Percentiles rank a stretch among this genome's conserved stretches.
Conservation (phyloP, 129 eudicot species). For the Pulicaria dysenterica region DNA sequence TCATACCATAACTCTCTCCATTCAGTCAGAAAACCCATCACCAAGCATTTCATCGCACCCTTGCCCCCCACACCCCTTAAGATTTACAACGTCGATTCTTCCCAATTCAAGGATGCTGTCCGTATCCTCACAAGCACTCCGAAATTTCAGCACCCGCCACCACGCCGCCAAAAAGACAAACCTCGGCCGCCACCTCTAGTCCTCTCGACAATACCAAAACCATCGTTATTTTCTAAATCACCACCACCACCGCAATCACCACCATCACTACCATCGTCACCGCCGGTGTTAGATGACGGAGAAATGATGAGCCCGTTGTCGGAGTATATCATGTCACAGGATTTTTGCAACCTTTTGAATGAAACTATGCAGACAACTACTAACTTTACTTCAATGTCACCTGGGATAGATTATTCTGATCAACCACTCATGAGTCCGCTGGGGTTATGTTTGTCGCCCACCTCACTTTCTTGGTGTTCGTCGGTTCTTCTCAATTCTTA, state of each 20-base stretch:
- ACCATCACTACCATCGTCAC: background rate
- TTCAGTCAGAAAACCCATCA: slow-evolving; percentile 35
- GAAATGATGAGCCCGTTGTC: slow-evolving; percentile 20
- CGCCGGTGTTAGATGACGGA: slow-evolving; percentile 3
- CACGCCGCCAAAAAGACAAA: slow-evolving; percentile 33
- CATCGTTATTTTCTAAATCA: slow-evolving; percentile 5
- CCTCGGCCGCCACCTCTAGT: slow-evolving; percentile 54
- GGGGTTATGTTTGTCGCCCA: slow-evolving; percentile 50
- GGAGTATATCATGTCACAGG: slow-evolving; percentile 16
- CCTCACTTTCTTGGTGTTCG: slow-evolving; percentile 42
- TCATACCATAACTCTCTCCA: slow-evolving; percentile 41
- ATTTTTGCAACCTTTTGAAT: slow-evolving; percentile 28
- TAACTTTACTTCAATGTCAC: background rate
- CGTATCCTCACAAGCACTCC: slow-evolving; percentile 61
- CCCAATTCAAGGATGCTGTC: slow-evolving; percentile 63
- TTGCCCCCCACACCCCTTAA: slow-evolving; percentile 54
- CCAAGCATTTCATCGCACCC: slow-evolving; percentile 65
- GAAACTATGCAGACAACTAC: slow-evolving; percentile 20
- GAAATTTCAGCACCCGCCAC: slow-evolving; percentile 39
- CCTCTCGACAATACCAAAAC: slow-evolving; percentile 30
- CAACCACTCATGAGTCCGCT: slow-evolving; percentile 30
- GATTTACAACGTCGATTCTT: slow-evolving; percentile 61
- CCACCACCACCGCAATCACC: background rate
- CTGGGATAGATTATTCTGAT: slow-evolving; percentile 18
- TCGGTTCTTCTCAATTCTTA: slow-evolving; percentile 46